phyloP scores from a whole-genome alignment of 2,329 filamentous ascomycete genomes.

The Cladosporium sp. region DNA sequence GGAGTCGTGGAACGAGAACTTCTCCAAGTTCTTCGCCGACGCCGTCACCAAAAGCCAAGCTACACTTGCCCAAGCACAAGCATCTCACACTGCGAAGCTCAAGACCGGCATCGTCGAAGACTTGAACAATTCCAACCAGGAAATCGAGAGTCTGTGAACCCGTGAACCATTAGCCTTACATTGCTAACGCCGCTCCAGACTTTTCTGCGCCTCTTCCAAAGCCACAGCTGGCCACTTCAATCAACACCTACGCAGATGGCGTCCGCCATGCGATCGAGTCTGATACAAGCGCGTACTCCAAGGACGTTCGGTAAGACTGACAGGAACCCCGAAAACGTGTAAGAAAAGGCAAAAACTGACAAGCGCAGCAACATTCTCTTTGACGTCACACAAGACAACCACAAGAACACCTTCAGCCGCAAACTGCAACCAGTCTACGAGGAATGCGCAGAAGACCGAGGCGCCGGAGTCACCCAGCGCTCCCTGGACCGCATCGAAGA shows the following conservation, averaged over 20 bases:
- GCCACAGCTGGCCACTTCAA: not conserved
- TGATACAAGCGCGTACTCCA: not conserved
- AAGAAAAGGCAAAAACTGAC: not conserved
- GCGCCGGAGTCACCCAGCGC: slow-evolving; percentile 4
- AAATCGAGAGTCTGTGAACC: not conserved
- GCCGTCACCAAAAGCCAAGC: slow-evolving; percentile 1
- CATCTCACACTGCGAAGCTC: not conserved
- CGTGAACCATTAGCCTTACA: not conserved
- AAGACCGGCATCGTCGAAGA: not conserved
- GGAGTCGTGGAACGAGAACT: slow-evolving; percentile 22
- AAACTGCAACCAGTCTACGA: slow-evolving; percentile 20
- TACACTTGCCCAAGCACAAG: not conserved
- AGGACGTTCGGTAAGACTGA: not conserved
- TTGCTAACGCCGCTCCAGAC: not conserved
- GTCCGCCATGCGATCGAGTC: not conserved
- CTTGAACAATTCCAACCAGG: slow-evolving; percentile 1
- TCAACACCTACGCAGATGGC: not conserved
- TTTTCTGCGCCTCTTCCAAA: not conserved
- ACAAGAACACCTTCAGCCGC: slow-evolving; percentile 15
- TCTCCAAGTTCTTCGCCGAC: slow-evolving; percentile 12
- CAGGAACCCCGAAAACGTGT: too few species aligned
- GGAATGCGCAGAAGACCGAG: slow-evolving; percentile 14
- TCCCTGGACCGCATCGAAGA: slow-evolving; percentile 1
- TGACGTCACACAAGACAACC: slow-evolving; percentile 17
- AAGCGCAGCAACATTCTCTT: slow-evolving; percentile 14